Percentiles rank a stretch among this genome's conserved stretches.
Evolutionary conservation across 2,329 filamentous ascomycete genomes (phyloP).

Genomic region (Madurella mycetomatis): DNA sequence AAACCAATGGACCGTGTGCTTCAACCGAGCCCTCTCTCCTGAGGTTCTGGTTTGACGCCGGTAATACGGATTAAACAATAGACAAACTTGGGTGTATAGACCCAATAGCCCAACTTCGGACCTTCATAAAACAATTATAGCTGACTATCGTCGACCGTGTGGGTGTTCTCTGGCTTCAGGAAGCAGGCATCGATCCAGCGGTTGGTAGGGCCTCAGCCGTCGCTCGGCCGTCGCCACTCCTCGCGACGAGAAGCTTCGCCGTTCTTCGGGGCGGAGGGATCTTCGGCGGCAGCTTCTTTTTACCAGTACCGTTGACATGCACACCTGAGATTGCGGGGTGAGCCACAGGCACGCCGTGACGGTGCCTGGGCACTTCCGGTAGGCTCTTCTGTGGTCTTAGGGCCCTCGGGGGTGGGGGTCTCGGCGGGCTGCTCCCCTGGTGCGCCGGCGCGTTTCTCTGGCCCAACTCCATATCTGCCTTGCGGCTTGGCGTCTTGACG

Average conservation of each 20-base stretch:
- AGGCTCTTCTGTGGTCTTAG: conserved; percentile 43
- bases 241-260: conserved; percentile 13
- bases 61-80: conserved; percentile 1
- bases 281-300: conserved; percentile 26
- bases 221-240: background rate
- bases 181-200: conserved; percentile 4
- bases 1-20: background rate
- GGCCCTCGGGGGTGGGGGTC: conserved; percentile 17
- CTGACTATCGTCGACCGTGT: background rate
- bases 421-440: conserved; percentile 2
- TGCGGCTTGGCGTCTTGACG: conserved; percentile 72
- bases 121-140: background rate
- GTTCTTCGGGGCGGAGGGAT: conserved; percentile 26
- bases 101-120: background rate
- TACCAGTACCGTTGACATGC: conserved; percentile 15
- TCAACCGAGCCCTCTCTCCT: background rate
- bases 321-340: conserved; percentile 9
- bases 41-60: background rate
- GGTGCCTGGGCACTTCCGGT: conserved; percentile 53
- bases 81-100: background rate
- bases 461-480: conserved; percentile 30
- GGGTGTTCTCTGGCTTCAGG: background rate
- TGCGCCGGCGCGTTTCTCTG: conserved; percentile 26
- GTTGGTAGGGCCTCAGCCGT: conserved; percentile 7
- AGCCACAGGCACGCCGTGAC: conserved; percentile 45